phyloP scores from a whole-genome alignment of 495 filamentous ascomycete species.

The Barbatosphaeria neglecta region DNA sequence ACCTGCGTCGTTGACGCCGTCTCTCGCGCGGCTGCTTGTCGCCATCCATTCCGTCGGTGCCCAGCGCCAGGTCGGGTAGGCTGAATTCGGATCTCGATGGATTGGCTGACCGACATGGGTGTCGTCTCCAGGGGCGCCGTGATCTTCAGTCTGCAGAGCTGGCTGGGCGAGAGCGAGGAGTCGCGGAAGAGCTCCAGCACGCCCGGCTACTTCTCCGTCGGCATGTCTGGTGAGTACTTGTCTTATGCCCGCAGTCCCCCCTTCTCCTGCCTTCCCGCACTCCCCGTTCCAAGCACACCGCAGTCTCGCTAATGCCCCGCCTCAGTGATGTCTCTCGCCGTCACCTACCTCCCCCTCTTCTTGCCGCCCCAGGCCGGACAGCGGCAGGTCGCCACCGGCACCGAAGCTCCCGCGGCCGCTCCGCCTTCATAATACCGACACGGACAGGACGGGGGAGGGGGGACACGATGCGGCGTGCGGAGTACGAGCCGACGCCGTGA shows the following conservation, averaged over 20 bases:
- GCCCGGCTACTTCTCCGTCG: conserved; percentile 73
- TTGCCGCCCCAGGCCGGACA: conserved; percentile 44
- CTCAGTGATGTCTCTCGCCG: conserved; percentile 67
- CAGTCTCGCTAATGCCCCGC: conserved; percentile 7
- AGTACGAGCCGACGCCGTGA: too few species aligned
- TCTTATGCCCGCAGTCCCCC: not conserved
- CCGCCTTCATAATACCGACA: not conserved
- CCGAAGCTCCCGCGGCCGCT: conserved; percentile 27
- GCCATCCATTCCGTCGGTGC: too few species aligned
- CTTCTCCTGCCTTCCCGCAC: not conserved
- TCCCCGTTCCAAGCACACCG: not conserved
- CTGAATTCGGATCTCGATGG: too few species aligned
- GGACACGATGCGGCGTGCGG: too few species aligned
- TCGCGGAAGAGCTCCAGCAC: conserved; percentile 53
- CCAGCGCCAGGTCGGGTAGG: not conserved
- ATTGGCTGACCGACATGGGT: not conserved
- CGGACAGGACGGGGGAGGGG: too few species aligned
- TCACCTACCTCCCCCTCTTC: conserved; percentile 80
- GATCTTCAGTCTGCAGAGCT: conserved; percentile 71
- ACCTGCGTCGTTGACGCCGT: too few species aligned
- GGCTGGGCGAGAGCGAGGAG: conserved; percentile 76
- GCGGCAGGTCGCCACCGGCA: conserved; percentile 22
- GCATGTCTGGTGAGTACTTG: conserved; percentile 66
- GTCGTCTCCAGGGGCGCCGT: conserved; percentile 55
- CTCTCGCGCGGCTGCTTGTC: too few species aligned